Base-by-base conservation (phyloP, 345 rosid genomes). In the Garcia nutans region DNA sequence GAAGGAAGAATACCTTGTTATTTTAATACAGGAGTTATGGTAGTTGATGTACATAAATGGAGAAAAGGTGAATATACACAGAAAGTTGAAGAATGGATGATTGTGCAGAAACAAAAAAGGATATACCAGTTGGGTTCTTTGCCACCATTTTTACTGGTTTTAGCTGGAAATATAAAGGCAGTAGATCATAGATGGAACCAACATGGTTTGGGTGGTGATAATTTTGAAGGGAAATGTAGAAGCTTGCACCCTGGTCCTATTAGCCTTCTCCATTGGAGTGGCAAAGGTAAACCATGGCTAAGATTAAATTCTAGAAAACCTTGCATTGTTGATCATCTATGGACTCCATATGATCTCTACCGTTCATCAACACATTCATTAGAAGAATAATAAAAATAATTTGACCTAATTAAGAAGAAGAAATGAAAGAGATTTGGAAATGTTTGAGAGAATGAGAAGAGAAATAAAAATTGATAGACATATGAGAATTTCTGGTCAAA, bases 261-360 rank as follows among this genome's bases (percentile, higher is more conserved):
- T n/a, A 87, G 91, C 57, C 87, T 87, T 31, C 88, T 89, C 15
- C 93, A 88, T 79, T 89, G 93, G 93, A 89, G 92, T 28, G 96
- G 91, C 0, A 91, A 87, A 74, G 92, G 93, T 9, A 88, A 91
- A 82, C 92, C 93, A 42, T 86, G 93, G 92, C 31, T 85, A 65
- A 87, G 96, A 76, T 55, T 86, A 61, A 92, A 88, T 68, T 85
- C 89, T 3, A 77, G 87, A 64, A 88, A 84, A 79, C 93, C 92
- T 20, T 89, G 93, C 70, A 77, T 68, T 8, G 86, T 88, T 78
- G 96, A 89, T 83, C 85, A 85, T 70, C 84, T 88, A 0, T 91
- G 96, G 96, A 93, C 88, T 68, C 96, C 93, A 0, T 91, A 88
- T 62, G 91, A 91, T 78, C 86, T 87, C 26, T 87, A 86, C 78